Conservation (phyloP, 768 basidiomycete genomes). For the Tricholoma terreum region DNA sequence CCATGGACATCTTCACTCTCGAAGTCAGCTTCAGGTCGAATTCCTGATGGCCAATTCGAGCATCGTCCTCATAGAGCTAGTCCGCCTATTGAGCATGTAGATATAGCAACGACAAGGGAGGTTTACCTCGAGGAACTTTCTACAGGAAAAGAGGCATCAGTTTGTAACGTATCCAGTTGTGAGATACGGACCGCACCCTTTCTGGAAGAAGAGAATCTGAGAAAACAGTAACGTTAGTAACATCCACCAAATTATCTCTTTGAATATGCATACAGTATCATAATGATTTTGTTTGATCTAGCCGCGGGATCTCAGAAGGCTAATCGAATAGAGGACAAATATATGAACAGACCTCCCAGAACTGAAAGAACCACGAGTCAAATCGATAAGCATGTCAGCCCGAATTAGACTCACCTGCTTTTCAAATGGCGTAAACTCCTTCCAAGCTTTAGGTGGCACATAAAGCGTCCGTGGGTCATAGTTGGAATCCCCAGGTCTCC, state of each 20-base stretch:
- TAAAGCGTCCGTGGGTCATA: slow-evolving; percentile 90
- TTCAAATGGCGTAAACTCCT: slow-evolving; percentile 90
- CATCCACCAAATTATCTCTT: slow-evolving; percentile 8
- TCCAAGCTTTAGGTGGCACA: slow-evolving; percentile 77
- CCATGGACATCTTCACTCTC: slow-evolving; percentile 99
- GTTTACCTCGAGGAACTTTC: slow-evolving; percentile 77
- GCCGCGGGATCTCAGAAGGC: slow-evolving; percentile 1
- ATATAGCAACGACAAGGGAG: not conserved
- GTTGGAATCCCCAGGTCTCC: slow-evolving; percentile 71
- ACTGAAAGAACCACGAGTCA: slow-evolving; percentile 37
- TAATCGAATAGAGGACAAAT: not conserved
- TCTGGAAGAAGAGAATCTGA: slow-evolving; percentile 94
- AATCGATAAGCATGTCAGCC: not conserved
- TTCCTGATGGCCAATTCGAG: slow-evolving; percentile 85
- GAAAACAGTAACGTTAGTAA: slow-evolving; percentile 2
- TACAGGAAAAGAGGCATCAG: slow-evolving; percentile 19
- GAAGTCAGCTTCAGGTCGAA: slow-evolving; percentile 93
- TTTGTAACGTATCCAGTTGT: slow-evolving; percentile 1
- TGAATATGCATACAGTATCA: slow-evolving; percentile 67
- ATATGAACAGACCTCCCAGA: slow-evolving; percentile 57
- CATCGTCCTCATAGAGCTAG: slow-evolving; percentile 93
- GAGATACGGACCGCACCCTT: slow-evolving; percentile 57
- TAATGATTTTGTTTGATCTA: slow-evolving; percentile 97
- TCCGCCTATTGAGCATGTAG: slow-evolving; percentile 7
- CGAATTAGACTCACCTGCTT: slow-evolving; percentile 55